phyloP scores from a whole-genome alignment of 1,139 yeast genomes.

The Suhomyces anneliseae region DNA sequence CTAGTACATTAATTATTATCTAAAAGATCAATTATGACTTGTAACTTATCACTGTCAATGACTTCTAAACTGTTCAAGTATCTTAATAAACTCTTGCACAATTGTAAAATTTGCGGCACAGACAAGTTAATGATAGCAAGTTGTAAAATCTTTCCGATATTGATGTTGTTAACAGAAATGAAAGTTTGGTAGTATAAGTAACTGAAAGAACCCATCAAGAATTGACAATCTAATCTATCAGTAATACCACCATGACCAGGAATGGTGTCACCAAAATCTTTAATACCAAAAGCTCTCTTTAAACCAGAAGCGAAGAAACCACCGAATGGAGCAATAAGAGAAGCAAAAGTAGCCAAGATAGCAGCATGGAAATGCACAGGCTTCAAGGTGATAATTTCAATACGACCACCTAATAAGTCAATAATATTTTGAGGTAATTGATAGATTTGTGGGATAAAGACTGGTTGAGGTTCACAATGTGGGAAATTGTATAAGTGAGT shows the following conservation, averaged over 20 bases:
- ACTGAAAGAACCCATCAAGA: conserved; percentile 94
- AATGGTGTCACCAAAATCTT: conserved; percentile 88
- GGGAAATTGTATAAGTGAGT: conserved; percentile 50
- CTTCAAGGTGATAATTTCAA: conserved; percentile 60
- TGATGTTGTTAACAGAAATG: conserved; percentile 69
- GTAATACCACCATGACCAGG: conserved; percentile 99
- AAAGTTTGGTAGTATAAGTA: conserved; percentile 92
- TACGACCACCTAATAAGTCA: conserved; percentile 30
- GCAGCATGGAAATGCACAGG: conserved; percentile 91
- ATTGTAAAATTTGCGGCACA: conserved; percentile 62
- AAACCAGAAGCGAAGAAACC: conserved; percentile 97
- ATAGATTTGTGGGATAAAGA: conserved; percentile 76
- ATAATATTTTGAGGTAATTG: conserved; percentile 71
- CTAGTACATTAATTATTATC: conserved; percentile 12
- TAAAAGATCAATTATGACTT: conserved; percentile 29
- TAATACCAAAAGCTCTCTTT: conserved; percentile 94
- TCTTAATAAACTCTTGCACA: conserved; percentile 60
- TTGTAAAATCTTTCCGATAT: conserved; percentile 73
- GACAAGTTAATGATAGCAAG: conserved; percentile 71
- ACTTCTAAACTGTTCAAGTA: conserved; percentile 61
- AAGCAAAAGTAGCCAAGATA: conserved; percentile 89
- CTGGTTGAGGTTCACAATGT: conserved; percentile 82
- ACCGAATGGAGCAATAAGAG: conserved; percentile 97
- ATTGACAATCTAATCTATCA: conserved; percentile 97
- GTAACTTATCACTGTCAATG: conserved; percentile 34